A percentile compares a stretch with the other conserved stretches of the same genome.
Conservation (phyloP, 2,329 filamentous ascomycete species). For the Ophiocordyceps camponoti-saundersi region DNA sequence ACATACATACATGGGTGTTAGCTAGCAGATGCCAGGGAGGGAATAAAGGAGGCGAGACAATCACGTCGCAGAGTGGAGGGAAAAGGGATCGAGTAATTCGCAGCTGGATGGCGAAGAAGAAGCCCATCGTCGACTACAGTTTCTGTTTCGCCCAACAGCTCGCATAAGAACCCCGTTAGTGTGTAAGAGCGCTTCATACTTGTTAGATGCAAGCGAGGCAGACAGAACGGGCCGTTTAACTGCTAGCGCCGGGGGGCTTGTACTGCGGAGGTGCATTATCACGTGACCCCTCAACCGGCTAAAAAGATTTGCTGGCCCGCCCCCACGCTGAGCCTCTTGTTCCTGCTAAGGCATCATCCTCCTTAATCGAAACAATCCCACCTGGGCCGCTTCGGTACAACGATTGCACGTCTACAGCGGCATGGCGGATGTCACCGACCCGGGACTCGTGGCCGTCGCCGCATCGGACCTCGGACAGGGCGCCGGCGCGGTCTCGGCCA, state of each 20-base stretch:
- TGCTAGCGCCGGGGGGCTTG: background rate
- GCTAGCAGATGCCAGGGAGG: too few species aligned
- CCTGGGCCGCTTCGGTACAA: constrained; percentile 19
- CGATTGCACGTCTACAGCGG: constrained; percentile 12
- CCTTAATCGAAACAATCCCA: constrained; percentile 20
- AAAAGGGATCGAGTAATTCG: too few species aligned
- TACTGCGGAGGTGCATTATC: background rate
- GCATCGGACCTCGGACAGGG: constrained; percentile 11
- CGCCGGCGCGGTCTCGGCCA: constrained; percentile 4
- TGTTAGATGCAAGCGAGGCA: background rate
- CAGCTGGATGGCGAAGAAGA: too few species aligned
- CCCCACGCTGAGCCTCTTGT: constrained; percentile 11
- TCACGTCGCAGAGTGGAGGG: too few species aligned
- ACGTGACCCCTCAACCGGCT: background rate
- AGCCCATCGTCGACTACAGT: too few species aligned
- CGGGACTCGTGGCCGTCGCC: constrained; percentile 17
- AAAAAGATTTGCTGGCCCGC: background rate
- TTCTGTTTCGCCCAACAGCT: too few species aligned
- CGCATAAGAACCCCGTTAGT: too few species aligned
- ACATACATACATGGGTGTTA: too few species aligned
- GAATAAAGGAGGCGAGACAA: too few species aligned
- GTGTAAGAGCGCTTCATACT: too few species aligned
- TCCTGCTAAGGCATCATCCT: constrained; percentile 11
- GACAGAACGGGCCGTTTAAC: background rate
- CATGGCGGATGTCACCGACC: constrained; percentile 21